Conservation (phyloP, 495 filamentous ascomycete genomes). For the Aspergillus leporis region DNA sequence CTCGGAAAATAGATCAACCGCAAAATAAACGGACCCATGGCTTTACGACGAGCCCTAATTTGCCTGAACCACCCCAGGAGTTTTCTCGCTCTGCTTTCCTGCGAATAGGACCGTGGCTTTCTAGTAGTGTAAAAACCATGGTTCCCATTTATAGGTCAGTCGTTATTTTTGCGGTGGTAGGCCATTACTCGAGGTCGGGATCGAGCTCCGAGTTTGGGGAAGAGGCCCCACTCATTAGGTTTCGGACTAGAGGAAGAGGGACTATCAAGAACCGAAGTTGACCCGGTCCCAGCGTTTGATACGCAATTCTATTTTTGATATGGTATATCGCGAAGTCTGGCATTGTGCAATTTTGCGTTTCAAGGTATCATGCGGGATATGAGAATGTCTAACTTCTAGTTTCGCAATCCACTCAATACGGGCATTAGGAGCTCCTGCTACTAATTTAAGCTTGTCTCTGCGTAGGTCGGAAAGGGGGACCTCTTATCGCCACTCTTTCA, state of each 20-base stretch:
- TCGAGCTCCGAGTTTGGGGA: background rate
- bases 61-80: background rate
- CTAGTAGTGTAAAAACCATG: background rate
- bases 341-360: background rate
- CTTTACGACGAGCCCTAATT: background rate
- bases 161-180: background rate
- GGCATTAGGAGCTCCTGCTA: no score
- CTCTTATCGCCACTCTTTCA: no score
- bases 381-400: background rate
- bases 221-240: background rate
- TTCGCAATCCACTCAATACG: no score
- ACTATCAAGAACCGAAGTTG: slow-evolving; percentile 1
- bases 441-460: no score
- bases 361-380: background rate
- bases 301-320: background rate
- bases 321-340: background rate
- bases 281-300: slow-evolving; percentile 1
- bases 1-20: background rate
- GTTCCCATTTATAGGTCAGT: background rate
- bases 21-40: background rate
- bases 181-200: background rate
- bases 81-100: background rate
- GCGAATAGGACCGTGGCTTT: background rate
- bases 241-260: background rate
- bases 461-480: no score